Evolutionary conservation across 805 yeast species (phyloP).

Genomic region (Yamadazyma endophytica): DNA sequence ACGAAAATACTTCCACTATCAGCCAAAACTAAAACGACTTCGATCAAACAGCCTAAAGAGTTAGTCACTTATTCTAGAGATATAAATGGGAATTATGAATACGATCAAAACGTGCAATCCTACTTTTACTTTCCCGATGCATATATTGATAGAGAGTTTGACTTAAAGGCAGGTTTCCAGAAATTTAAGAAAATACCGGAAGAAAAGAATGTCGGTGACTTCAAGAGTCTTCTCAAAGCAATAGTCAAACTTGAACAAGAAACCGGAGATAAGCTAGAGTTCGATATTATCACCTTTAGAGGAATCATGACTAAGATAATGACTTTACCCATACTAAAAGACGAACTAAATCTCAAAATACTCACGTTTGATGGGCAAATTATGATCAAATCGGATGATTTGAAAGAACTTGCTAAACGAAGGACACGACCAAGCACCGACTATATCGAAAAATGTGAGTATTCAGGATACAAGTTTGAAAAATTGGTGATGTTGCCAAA

Average conservation of each 20-base stretch:
- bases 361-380: constrained; percentile 72
- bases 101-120: constrained; percentile 40
- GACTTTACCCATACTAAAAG: constrained; percentile 57
- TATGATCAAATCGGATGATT: constrained; percentile 53
- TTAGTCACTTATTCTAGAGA: constrained; percentile 62
- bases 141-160: constrained; percentile 52
- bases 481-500: constrained; percentile 65
- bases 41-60: constrained; percentile 84
- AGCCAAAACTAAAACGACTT: constrained; percentile 57
- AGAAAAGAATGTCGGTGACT: constrained; percentile 47
- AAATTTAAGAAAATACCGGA: constrained; percentile 57
- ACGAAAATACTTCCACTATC: constrained; percentile 36
- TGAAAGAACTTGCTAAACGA: constrained; percentile 28
- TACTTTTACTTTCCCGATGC: constrained; percentile 81
- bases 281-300: constrained; percentile 77
- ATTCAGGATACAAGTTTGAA: constrained; percentile 84
- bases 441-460: constrained; percentile 42
- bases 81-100: constrained; percentile 39
- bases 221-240: constrained; percentile 55
- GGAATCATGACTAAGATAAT: constrained; percentile 77
- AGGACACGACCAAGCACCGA: constrained; percentile 18
- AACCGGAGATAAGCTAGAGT: constrained; percentile 40
- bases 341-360: constrained; percentile 59
- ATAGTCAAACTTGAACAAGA: constrained; percentile 52
- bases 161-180: constrained; percentile 61